Evolutionary conservation across 768 basidiomycete genomes (phyloP).

Genomic region (Suillus plorans): DNA sequence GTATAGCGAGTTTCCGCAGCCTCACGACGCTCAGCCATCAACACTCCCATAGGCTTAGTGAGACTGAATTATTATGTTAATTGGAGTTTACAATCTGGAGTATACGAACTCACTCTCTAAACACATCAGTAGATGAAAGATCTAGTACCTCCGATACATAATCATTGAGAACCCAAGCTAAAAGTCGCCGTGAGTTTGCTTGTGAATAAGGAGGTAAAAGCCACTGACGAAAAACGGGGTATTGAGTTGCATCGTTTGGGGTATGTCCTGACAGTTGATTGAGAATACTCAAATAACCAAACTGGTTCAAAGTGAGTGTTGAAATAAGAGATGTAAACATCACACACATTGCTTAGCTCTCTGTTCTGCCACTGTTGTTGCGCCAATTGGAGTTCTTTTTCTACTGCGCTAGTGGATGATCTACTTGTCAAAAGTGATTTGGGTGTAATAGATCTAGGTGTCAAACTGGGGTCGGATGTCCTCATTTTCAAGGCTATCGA

Average conservation of each 20-base stretch:
- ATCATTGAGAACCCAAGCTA: conserved; percentile 89
- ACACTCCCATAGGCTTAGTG: conserved; percentile 86
- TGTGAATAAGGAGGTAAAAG: not conserved
- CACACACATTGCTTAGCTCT: conserved; percentile 85
- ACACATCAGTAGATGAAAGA: conserved; percentile 57
- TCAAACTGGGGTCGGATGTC: not conserved
- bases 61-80: conserved; percentile 47
- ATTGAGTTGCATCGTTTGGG: conserved; percentile 93
- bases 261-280: conserved; percentile 93
- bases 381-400: conserved; percentile 60
- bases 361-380: conserved; percentile 85
- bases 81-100: not conserved
- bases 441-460: conserved; percentile 29
- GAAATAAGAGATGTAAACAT: not conserved
- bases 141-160: conserved; percentile 74
- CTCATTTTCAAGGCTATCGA: conserved; percentile 28
- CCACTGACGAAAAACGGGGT: conserved; percentile 81
- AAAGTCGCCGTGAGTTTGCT: not conserved
- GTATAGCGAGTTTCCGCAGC: conserved; percentile 75
- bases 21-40: conserved; percentile 70
- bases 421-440: conserved; percentile 26
- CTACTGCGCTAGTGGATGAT: conserved; percentile 4
- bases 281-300: conserved; percentile 83
- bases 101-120: conserved; percentile 61
- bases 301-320: conserved; percentile 43